Conservation (phyloP, 805 yeast species). For the Candida anglica region DNA sequence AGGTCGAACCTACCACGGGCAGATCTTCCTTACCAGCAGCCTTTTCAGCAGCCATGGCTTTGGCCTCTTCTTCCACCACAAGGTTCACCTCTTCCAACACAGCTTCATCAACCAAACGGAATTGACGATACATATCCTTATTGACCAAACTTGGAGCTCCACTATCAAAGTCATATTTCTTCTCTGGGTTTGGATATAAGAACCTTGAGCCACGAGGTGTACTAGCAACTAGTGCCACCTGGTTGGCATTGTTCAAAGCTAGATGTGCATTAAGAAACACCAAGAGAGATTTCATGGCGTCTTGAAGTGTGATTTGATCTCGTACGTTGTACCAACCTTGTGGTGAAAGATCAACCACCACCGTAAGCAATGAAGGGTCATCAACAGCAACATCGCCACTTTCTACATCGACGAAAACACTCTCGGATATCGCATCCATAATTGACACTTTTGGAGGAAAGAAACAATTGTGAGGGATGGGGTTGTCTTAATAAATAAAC, state of each 20-base stretch:
- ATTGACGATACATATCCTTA: constrained; percentile 79
- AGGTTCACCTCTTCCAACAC: constrained; percentile 57
- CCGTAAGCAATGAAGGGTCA: constrained; percentile 71
- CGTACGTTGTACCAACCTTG: constrained; percentile 53
- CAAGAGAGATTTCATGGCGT: constrained; percentile 60
- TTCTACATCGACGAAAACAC: constrained; percentile 41
- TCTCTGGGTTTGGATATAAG: constrained; percentile 56
- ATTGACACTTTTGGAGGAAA: no score
- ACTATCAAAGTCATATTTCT: constrained; percentile 13
- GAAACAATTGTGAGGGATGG: no score
- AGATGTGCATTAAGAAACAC: constrained; percentile 86
- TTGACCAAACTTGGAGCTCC: constrained; percentile 31
- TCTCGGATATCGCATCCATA: constrained; percentile 70
- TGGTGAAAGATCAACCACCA: constrained; percentile 77
- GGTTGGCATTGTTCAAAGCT: constrained; percentile 78
- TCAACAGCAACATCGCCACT: constrained; percentile 24
- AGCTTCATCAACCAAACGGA: constrained; percentile 71
- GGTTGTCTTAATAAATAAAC: no score
- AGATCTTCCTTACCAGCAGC: no score
- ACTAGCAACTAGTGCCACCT: constrained; percentile 76
- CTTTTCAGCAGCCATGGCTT: constrained; percentile 14
- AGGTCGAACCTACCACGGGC: constrained; percentile 28
- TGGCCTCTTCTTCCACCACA: constrained; percentile 26
- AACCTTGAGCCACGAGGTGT: constrained; percentile 67
- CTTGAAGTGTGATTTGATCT: constrained; percentile 49